Evolutionary conservation across 164 flowering plant genomes (phyloP).

Genomic region (Magnolia sinica): DNA sequence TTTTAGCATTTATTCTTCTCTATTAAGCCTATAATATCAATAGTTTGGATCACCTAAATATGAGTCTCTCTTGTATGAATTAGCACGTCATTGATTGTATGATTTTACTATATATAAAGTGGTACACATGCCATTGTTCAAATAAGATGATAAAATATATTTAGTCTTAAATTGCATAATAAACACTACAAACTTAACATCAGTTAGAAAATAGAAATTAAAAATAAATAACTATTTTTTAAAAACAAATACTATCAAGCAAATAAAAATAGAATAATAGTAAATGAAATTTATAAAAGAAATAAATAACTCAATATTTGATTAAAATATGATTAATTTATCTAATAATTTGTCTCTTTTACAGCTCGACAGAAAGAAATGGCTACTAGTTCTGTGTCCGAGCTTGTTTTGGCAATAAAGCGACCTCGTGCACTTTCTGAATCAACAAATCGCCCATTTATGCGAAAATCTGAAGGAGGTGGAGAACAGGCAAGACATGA

Average conservation of each 20-base stretch:
- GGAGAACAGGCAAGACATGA: slow-evolving; percentile 32
- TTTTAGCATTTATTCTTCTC: too few relatives aligned
- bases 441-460: slow-evolving; percentile 48
- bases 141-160: too few relatives aligned
- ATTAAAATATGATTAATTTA: not conserved
- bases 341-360: not conserved
- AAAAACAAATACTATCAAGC: not conserved
- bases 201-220: too few relatives aligned
- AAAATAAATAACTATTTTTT: not conserved
- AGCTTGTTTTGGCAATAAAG: slow-evolving; percentile 73
- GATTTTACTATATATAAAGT: too few relatives aligned
- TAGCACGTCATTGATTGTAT: too few relatives aligned
- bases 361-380: slow-evolving; percentile 90
- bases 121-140: too few relatives aligned
- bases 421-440: slow-evolving; percentile 72
- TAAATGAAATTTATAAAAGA: not conserved
- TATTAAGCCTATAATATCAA: too few relatives aligned
- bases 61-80: too few relatives aligned
- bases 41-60: too few relatives aligned
- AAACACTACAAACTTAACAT: too few relatives aligned
- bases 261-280: not conserved
- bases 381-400: slow-evolving; percentile 68
- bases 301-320: not conserved
- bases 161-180: too few relatives aligned
- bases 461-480: slow-evolving; percentile 62